Base-by-base conservation (phyloP, 1,139 yeast genomes). In the Hansenula sp. region DNA sequence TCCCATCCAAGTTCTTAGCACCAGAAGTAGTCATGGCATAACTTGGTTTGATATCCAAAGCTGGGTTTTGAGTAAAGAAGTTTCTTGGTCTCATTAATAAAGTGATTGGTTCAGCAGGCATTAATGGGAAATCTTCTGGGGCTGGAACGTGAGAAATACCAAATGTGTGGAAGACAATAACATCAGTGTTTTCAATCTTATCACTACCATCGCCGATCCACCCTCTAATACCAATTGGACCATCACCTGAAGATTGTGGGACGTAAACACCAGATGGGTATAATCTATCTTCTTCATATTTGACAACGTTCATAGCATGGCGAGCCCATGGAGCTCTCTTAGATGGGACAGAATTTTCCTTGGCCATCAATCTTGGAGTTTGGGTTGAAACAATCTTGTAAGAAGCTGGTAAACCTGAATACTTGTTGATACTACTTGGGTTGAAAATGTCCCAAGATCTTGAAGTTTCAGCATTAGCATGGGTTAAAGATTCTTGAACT, bases 71-170 rank as follows among this genome's bases (percentile, higher is more conserved):
- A 35, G 72, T 68, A 72, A 85, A 85, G 69, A 85, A 79, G 66
- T 85, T 81, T 63, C 93, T 76, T 55, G 94, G 94, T 65, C 93
- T 77, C 63, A 85, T 70, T 70, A 82, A 72, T 54, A 86, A 71
- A 49, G 83, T 79, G 58, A 84, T 81, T 57, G 87, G 84, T 67
- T 85, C 95, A 34, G 90, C 84, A 41, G 94, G 94, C 94, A 85
- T 85, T 54, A 86, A 79, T 48, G 94, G 93, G 82, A 84, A 86
- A 67, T 85, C 95, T 70, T 85, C 94, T 49, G 94, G 93, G 12
- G 91, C 81, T 49, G 95, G 95, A 77, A 84, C 82, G 61, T 85
- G 95, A 36, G 93, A 82, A 53, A 85, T 77, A 59, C 94, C 94
- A 61, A 85, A 85, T 32, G 91, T 84, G 65, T 84, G 93, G 80